phyloP scores from a whole-genome alignment of 2,329 filamentous ascomycete genomes.

The Rutstroemia sp. region DNA sequence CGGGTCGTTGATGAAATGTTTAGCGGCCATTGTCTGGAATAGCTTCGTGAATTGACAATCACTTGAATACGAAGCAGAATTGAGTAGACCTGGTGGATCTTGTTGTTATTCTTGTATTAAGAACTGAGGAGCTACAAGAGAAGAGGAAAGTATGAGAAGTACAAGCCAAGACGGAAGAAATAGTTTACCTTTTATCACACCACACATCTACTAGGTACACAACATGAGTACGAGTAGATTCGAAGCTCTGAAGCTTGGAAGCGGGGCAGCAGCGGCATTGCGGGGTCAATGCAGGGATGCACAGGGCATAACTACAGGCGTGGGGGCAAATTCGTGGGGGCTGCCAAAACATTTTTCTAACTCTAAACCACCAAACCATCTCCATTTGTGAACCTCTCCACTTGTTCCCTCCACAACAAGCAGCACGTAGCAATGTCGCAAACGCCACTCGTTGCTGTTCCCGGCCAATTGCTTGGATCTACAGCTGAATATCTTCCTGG shows the following conservation, averaged over 20 bases:
- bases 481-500: conserved; percentile 62
- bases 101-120: background rate
- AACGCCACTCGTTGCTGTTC: conserved; percentile 50
- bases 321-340: background rate
- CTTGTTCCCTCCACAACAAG: background rate
- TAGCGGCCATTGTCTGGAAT: conserved; percentile 42
- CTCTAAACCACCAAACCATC: background rate
- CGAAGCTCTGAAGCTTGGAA: background rate
- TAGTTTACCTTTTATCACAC: background rate
- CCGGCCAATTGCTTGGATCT: conserved; percentile 73
- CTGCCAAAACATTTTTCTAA: background rate
- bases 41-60: background rate
- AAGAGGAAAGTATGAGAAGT: background rate
- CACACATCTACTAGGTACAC: background rate
- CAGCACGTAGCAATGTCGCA: conserved; percentile 17
- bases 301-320: background rate
- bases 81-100: background rate
- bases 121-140: background rate
- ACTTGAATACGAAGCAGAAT: background rate
- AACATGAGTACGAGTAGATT: no score
- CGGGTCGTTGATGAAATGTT: conserved; percentile 87
- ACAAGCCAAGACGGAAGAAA: background rate
- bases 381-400: background rate
- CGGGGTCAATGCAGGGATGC: no score
- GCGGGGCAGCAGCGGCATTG: background rate